Evolutionary conservation across 257 asterid species (phyloP), one percentile per base, ranked within the genome.

Genomic region (Leonotis leonurus): DNA sequence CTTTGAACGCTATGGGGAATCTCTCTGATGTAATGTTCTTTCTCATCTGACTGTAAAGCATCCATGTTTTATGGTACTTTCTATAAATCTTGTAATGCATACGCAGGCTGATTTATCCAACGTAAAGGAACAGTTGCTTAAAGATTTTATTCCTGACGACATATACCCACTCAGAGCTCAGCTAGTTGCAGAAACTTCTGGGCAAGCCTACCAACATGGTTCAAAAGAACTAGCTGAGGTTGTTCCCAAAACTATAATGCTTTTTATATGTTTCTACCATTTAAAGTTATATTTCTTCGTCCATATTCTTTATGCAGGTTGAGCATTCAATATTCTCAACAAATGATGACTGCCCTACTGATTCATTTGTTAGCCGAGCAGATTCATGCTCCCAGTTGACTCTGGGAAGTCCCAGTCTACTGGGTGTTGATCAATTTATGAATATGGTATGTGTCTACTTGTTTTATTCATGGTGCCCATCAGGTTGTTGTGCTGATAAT

Each of bases 121-220:
- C 76, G 64, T 84, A 20, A 80, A 84, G 66, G 81, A 79, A 43
- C 83, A 82, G 64, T 62, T 87, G 74, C 86, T 87, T 73, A 77
- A 75, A 68, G 87, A 84, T 53, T 87, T 87, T 75, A 65, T 77
- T 71, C 93, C 95, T 51, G 95, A 87, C 76, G 91, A 87, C 73
- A 74, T 70, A 53, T 83, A 82, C 72, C 92, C 85, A 18, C 65
- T 83, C 82, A 88, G 89, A 70, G 71, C 87, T 69, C 85, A 74
- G 56, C 71, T 80, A 65, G 71, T 76, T 53, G 70, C 52, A 48
- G 84, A 84, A 72, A 64, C 73, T 35, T 80, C 89, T 27, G 75
- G 81, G 60, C 76, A 74, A 64, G 70, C 64, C 57, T 68, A 72
- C 72, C 80, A 65, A 51, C 70, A 41, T 20, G 73, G 75, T 72